Percentiles rank a stretch among this genome's conserved stretches.
These are phyloP conservation scores for Spirogloea muscicola DNA, from an alignment of 139 green algal species.

Conservation along the genomic window DNA sequence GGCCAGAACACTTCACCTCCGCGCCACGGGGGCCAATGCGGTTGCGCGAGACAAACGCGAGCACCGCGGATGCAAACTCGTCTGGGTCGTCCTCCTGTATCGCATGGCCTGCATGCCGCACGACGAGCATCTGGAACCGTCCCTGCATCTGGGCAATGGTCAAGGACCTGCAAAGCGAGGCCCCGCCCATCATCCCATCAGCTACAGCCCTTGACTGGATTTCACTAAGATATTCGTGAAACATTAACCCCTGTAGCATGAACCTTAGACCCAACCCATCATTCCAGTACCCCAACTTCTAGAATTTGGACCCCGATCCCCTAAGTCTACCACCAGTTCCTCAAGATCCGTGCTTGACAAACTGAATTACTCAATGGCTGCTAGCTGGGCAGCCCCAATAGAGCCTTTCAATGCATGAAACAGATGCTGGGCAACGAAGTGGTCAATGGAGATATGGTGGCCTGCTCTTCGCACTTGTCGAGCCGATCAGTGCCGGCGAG, in stretches of 20 bases:
- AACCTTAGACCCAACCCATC: too few relatives aligned
- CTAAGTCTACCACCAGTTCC: too few relatives aligned
- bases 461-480: conserved; percentile 57
- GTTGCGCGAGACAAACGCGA: conserved; percentile 71
- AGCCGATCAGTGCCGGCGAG: conserved; percentile 89
- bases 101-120: conserved; percentile 84
- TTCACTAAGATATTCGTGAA: neutral
- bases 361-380: too few relatives aligned
- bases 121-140: conserved; percentile 86
- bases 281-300: too few relatives aligned
- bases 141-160: conserved; percentile 78
- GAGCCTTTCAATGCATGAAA: too few relatives aligned
- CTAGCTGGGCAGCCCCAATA: too few relatives aligned
- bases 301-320: too few relatives aligned
- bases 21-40: conserved; percentile 23
- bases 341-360: too few relatives aligned
- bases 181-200: neutral
- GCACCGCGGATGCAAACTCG: conserved; percentile 60
- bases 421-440: too few relatives aligned
- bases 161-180: conserved; percentile 26
- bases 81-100: conserved; percentile 84
- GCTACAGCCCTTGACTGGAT: neutral
- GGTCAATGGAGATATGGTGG: too few relatives aligned
- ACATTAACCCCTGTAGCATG: too few relatives aligned
- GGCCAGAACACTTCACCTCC: too few relatives aligned